Evolutionary conservation across 768 basidiomycete genomes (phyloP), one percentile per base, ranked within the genome.

Genomic region (Terana coerulea): DNA sequence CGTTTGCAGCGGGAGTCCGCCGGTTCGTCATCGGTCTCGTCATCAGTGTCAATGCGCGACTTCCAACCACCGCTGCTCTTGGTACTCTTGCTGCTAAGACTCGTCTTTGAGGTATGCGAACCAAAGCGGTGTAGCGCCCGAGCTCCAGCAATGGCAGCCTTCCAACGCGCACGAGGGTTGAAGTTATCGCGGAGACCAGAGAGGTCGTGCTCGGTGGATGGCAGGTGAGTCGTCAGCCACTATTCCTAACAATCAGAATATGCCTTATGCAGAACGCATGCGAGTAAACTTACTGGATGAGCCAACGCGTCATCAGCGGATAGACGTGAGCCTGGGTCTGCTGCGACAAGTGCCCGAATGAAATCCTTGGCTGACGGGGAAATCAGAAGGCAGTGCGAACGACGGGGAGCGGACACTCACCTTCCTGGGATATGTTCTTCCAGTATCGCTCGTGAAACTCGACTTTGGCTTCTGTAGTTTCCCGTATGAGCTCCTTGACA

Each of bases 381-480:
- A 3, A 28, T 55, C 45, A 42, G 24, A 7, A n/a, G n/a, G n/a
- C n/a, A n/a, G 24, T 22, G 41, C 43, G 47, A n/a, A 15, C 7
- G 28, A 43, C 24, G 55, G 31, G 34, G 9, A 45, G n/a, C 31
- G 14, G n/a, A 19, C 11, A 63, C 71, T 29, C 36, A 88, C 91
- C 91, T 69, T 85, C 78, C 2, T 72, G 63, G 2, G 89, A 91
- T 33, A 95, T 80, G 53, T 95, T 97, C 68, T 82, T 80, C 97
- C 97, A 99, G 56, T 94, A 99, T 29, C 84, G 77, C 25, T 94
- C 90, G 58, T 98, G 95, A 65, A 99, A 98, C 58, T 88, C 86
- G 41, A 98, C 77, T 59, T 83, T 84, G 0, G 86, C 94, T 31
- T 79, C 80, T 0, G 83, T 86, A n/a, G 91, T 95, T 67, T 98